These are phyloP conservation scores for Aspergillus novoparasiticus DNA, from an alignment of 2,329 filamentous ascomycete genomes.

Conservation along the genomic window DNA sequence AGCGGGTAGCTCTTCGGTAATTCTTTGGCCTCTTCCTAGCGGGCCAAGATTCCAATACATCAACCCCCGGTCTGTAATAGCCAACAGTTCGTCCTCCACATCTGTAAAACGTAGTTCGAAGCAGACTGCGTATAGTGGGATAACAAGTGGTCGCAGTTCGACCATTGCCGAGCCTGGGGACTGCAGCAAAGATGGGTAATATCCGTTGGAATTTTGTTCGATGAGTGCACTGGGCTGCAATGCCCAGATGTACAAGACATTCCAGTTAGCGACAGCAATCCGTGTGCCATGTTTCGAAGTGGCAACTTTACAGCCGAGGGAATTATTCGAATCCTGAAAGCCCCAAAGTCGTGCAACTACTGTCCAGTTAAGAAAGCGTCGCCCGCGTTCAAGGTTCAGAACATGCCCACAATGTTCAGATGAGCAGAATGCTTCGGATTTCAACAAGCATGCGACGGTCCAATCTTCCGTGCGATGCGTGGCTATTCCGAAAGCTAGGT, in stretches of 20 bases:
- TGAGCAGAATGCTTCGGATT: slow-evolving; percentile 33
- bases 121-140: slow-evolving; percentile 41
- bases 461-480: slow-evolving; percentile 36
- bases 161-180: slow-evolving; percentile 24
- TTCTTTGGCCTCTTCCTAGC: slow-evolving; percentile 27
- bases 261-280: slow-evolving; percentile 47
- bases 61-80: slow-evolving; percentile 46
- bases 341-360: slow-evolving; percentile 41
- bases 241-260: slow-evolving; percentile 44
- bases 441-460: slow-evolving; percentile 42
- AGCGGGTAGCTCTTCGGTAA: slow-evolving; percentile 11
- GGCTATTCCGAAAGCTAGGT: slow-evolving; percentile 43
- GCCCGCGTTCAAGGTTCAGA: slow-evolving; percentile 43
- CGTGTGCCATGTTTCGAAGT: slow-evolving; percentile 39
- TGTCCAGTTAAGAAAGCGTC: slow-evolving; percentile 40
- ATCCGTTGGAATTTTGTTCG: slow-evolving; percentile 29
- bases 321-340: slow-evolving; percentile 37
- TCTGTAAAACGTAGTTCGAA: slow-evolving; percentile 39
- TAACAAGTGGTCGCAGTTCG: slow-evolving; percentile 35
- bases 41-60: slow-evolving; percentile 42
- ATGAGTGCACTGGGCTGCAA: slow-evolving; percentile 41
- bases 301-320: slow-evolving; percentile 42
- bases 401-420: slow-evolving; percentile 35
- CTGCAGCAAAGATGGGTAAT: slow-evolving; percentile 36
- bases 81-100: slow-evolving; percentile 42